Evolutionary conservation across 495 filamentous ascomycete species (phyloP), one percentile per base, ranked within the genome.

Genomic region (Podospora comata): DNA sequence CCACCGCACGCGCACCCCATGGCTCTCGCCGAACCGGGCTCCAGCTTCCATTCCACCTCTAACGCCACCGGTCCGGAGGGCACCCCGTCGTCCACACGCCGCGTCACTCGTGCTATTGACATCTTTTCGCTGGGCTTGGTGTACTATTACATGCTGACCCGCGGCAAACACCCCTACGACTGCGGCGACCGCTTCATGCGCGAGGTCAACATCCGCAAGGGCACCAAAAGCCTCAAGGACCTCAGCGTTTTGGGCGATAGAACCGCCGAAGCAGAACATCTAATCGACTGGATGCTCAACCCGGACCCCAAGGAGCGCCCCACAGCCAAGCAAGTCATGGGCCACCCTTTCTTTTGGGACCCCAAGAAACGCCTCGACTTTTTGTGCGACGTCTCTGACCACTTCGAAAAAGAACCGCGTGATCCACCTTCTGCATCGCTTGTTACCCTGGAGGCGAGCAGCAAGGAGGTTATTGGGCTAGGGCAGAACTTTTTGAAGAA

Each of bases 271-370:
- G 93, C 95, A 0, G 87, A 89, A 72, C 90, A 96, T 74, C 83
- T 99, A 9, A 91, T 99, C 64, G 83, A 81, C 7, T 89, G 87
- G 53, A 99, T 99, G 96, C 79, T 98, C 39, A 81, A 84, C 26
- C 82, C 88, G 62, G 87, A 90, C 74, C 95, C 88, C 53, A 91
- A 86, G 68, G 72, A 78, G 66, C 86, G 91, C 74, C 88, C 96
- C 64, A 82, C 92, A 67, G 87, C 95, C 28, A 81, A 80, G 62
- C 80, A 91, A 62, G 91, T 98, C 68, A 86, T 97, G 79, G 86
- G 90, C 30, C 95, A 99, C 74, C 95, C 95, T 0, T 98, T 97
- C 83, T 99, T 99, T 85, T 99, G 95, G 95, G 79, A 86, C 2
- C 76, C 90, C 1, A 93, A 94, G 72, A 94, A 96, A 71, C 88